Percentiles rank a stretch among this genome's conserved stretches.
phyloP scores from a whole-genome alignment of 306 rosid genomes.

The Macrotyloma uniflorum region DNA sequence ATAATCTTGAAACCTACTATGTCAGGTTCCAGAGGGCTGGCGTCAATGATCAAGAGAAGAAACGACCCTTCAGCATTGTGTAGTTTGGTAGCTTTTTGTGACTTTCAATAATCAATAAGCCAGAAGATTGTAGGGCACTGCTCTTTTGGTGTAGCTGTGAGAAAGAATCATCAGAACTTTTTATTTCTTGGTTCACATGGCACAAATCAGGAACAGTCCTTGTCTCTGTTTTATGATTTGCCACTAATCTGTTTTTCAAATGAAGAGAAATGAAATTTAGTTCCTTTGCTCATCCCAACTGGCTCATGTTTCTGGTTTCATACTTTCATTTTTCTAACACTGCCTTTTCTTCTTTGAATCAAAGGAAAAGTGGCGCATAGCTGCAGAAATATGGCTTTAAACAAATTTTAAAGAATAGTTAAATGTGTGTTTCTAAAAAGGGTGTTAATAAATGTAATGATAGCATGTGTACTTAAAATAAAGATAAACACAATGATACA shows the following conservation, averaged over 20 bases:
- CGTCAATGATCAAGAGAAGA: not conserved
- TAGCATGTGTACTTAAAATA: no score
- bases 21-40: slow-evolving; percentile 40
- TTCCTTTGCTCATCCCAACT: not conserved
- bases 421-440: no score
- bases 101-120: slow-evolving; percentile 2
- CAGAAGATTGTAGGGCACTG: not conserved
- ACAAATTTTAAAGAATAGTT: no score
- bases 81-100: not conserved
- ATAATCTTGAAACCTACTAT: slow-evolving; percentile 37
- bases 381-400: no score
- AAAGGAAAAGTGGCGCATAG: not conserved
- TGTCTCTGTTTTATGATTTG: not conserved
- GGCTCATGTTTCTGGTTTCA: not conserved
- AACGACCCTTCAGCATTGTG: slow-evolving; percentile 20
- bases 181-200: slow-evolving; percentile 14
- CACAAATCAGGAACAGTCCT: not conserved
- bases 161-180: not conserved
- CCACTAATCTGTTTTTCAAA: not conserved
- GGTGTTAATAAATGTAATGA: no score
- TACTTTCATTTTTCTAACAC: not conserved
- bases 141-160: not conserved
- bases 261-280: not conserved
- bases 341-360: not conserved
- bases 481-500: no score